phyloP scores from a whole-genome alignment of 2,329 filamentous ascomycete genomes.

The Neocucurbitaria cava region DNA sequence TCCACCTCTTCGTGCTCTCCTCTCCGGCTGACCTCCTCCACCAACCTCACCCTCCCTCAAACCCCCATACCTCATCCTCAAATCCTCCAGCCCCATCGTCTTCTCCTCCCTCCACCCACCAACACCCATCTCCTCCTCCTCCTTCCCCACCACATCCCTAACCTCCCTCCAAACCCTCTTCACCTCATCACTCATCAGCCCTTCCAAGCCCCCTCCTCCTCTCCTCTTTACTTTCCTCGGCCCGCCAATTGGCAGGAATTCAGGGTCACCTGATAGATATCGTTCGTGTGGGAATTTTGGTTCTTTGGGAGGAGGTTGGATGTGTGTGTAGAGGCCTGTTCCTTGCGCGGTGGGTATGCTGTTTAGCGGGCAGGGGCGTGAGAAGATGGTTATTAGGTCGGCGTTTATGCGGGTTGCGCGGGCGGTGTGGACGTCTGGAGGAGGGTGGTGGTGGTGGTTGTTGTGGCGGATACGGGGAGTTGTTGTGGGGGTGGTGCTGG shows the following conservation, averaged over 20 bases:
- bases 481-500: neutral
- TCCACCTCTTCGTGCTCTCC: neutral
- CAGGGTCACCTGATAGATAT: neutral
- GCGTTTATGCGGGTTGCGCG: slow-evolving; percentile 27
- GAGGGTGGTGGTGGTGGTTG: slow-evolving; percentile 3
- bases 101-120: too few species aligned
- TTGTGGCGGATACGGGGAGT: neutral
- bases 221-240: neutral
- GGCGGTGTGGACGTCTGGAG: slow-evolving; percentile 14
- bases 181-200: neutral
- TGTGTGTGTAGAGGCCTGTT: slow-evolving; percentile 37
- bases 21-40: neutral
- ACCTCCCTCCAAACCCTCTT: neutral
- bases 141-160: neutral
- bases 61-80: neutral
- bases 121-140: neutral
- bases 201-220: neutral
- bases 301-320: slow-evolving; percentile 6
- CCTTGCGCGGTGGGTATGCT: slow-evolving; percentile 22
- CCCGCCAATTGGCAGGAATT: slow-evolving; percentile 2
- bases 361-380: neutral
- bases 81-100: neutral
- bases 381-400: slow-evolving; percentile 24
- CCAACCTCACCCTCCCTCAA: neutral
- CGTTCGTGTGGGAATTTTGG: neutral